Conservation (phyloP, 495 filamentous ascomycete genomes). For the Amphirosellinia nigrospora region DNA sequence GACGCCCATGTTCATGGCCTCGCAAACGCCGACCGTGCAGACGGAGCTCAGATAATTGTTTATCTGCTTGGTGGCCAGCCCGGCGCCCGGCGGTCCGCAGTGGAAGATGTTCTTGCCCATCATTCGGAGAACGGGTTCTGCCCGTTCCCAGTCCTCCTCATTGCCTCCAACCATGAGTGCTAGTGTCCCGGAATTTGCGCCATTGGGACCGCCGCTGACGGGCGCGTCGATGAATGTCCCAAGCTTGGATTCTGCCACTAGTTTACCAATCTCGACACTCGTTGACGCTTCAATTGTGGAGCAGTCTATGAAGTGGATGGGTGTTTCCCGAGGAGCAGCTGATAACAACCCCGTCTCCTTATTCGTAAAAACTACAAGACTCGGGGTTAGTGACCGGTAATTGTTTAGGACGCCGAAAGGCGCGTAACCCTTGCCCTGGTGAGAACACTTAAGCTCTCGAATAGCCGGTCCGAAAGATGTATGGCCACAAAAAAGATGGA, state of each 20-base stretch:
- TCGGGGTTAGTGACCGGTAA: not conserved
- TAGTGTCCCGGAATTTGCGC: slow-evolving; percentile 48
- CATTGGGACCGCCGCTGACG: slow-evolving; percentile 53
- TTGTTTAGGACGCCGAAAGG: not conserved
- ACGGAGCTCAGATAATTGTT: slow-evolving; percentile 34
- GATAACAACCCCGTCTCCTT: slow-evolving; percentile 40
- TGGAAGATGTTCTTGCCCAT: slow-evolving; percentile 32
- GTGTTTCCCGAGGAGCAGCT: slow-evolving; percentile 23
- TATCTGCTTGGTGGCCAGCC: slow-evolving; percentile 31
- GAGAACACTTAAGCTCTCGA: not conserved
- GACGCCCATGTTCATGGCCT: slow-evolving; percentile 34
- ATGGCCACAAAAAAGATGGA: no score
- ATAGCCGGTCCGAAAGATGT: not conserved
- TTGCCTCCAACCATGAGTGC: slow-evolving; percentile 42
- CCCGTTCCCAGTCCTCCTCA: slow-evolving; percentile 18
- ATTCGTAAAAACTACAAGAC: slow-evolving; percentile 34
- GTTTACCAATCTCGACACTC: slow-evolving; percentile 36
- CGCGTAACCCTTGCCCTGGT: not conserved
- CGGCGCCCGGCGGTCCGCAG: slow-evolving; percentile 28
- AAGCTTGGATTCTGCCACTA: slow-evolving; percentile 35
- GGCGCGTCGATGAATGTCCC: slow-evolving; percentile 46
- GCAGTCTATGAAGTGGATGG: slow-evolving; percentile 44
- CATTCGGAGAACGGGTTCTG: slow-evolving; percentile 21
- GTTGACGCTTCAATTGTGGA: slow-evolving; percentile 46
- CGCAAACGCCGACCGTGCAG: slow-evolving; percentile 25